Conservation (phyloP, 2,329 filamentous ascomycete species). For the Boeremia lycopersici region DNA sequence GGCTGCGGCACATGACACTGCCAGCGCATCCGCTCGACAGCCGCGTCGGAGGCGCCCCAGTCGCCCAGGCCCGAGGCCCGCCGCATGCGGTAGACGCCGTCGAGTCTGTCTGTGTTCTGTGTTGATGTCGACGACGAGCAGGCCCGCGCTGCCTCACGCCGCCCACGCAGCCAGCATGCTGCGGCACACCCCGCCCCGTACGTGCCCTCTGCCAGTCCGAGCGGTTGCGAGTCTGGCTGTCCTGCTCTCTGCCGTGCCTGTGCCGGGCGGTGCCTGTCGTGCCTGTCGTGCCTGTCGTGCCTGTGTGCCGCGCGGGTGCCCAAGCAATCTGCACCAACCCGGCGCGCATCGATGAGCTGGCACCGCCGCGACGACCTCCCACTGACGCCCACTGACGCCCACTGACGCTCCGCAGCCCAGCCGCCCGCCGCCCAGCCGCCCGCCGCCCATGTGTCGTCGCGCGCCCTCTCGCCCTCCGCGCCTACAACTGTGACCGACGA, state of each 20-base stretch:
- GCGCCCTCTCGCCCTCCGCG: slow-evolving; percentile 56
- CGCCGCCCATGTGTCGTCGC: slow-evolving; percentile 44
- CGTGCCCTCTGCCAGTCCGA: slow-evolving; percentile 46
- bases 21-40: slow-evolving; percentile 29
- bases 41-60: slow-evolving; percentile 22
- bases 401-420: slow-evolving; percentile 52
- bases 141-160: slow-evolving; percentile 21
- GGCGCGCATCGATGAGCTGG: slow-evolving; percentile 47
- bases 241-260: not conserved
- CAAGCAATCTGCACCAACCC: slow-evolving; percentile 29
- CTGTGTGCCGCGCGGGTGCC: not conserved
- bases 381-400: slow-evolving; percentile 19
- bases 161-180: slow-evolving; percentile 40
- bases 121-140: slow-evolving; percentile 3
- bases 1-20: slow-evolving; percentile 10
- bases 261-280: not conserved
- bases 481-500: slow-evolving; percentile 53
- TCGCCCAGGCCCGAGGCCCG: not conserved
- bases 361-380: slow-evolving; percentile 21
- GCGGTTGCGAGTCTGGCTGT: too few species aligned
- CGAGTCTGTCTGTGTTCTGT: not conserved
- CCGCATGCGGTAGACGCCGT: slow-evolving; percentile 23
- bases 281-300: not conserved
- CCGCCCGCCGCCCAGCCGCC: slow-evolving; percentile 58
- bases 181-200: slow-evolving; percentile 59